These are phyloP conservation scores for Candida bentonensis DNA, from an alignment of 805 yeast species.

Conservation along the genomic window DNA sequence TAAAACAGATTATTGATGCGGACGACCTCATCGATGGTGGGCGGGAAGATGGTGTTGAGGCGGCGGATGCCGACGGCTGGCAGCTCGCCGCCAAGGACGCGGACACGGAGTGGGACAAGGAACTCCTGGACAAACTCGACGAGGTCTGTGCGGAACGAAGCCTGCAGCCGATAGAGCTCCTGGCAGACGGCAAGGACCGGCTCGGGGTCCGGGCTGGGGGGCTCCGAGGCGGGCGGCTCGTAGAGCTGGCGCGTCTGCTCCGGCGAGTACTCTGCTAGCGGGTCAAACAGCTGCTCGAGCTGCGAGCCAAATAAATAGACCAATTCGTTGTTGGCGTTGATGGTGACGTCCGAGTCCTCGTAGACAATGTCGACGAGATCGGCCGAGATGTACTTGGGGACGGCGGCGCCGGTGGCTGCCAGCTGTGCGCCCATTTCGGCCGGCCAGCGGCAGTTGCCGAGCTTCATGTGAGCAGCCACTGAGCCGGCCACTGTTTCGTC, in stretches of 20 bases:
- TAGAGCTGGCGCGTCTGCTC: conserved; percentile 68
- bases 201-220: conserved; percentile 21
- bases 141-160: conserved; percentile 54
- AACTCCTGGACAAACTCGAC: conserved; percentile 68
- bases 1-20: conserved; percentile 75
- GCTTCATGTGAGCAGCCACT: conserved; percentile 50
- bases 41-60: conserved; percentile 75
- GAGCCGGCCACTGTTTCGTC: conserved; percentile 83
- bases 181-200: conserved; percentile 38
- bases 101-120: conserved; percentile 62
- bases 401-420: conserved; percentile 43
- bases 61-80: conserved; percentile 44
- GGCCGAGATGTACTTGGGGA: conserved; percentile 34
- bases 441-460: conserved; percentile 41
- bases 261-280: conserved; percentile 81
- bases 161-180: conserved; percentile 60
- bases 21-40: conserved; percentile 88
- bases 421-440: conserved; percentile 42
- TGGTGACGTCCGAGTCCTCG: conserved; percentile 33
- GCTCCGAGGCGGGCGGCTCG: conserved; percentile 35
- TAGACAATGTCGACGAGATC: conserved; percentile 64
- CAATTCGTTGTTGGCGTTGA: conserved; percentile 58
- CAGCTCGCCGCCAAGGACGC: conserved; percentile 41
- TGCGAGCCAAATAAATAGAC: conserved; percentile 75
- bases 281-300: conserved; percentile 78